These are phyloP conservation scores for Ceratocystis cubensis DNA, from an alignment of 2,329 filamentous ascomycete genomes.

Conservation along the genomic window DNA sequence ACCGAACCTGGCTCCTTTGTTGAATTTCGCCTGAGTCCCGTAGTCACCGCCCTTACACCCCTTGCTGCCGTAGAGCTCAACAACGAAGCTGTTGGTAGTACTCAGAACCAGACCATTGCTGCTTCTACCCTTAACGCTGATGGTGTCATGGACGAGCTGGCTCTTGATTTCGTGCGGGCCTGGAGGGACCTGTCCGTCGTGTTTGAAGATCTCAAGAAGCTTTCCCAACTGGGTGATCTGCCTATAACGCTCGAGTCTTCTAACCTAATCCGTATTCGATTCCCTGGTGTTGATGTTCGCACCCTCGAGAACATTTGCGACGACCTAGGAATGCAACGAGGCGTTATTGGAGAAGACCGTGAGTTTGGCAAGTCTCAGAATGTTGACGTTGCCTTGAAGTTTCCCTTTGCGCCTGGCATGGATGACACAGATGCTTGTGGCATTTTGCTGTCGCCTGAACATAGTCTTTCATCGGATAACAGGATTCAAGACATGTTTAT, in stretches of 20 bases:
- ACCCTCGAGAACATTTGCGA: constrained; percentile 74
- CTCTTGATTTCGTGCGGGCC: constrained; percentile 75
- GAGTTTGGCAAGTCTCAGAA: constrained; percentile 57
- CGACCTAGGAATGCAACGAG: constrained; percentile 73
- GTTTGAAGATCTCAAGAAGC: constrained; percentile 65
- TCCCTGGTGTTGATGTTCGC: constrained; percentile 76
- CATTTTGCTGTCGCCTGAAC: constrained; percentile 32
- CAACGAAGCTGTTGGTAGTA: constrained; percentile 7
- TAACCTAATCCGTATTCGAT: constrained; percentile 64
- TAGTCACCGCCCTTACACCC: constrained; percentile 73
- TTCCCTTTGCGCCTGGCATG: constrained; percentile 64
- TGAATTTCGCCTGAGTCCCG: constrained; percentile 80
- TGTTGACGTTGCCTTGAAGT: constrained; percentile 62
- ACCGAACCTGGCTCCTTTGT: constrained; percentile 65
- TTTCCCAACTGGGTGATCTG: constrained; percentile 69
- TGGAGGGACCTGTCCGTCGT: constrained; percentile 71
- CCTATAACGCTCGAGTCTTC: constrained; percentile 61
- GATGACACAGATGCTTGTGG: constrained; percentile 27
- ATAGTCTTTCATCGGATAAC: constrained; percentile 35
- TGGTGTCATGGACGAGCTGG: constrained; percentile 72
- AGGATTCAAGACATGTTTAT: constrained; percentile 33
- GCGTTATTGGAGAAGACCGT: constrained; percentile 62
- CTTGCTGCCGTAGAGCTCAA: constrained; percentile 44
- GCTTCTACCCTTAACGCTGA: constrained; percentile 62
- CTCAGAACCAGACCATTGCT: constrained; percentile 27